Base-by-base conservation (phyloP, 2,329 filamentous ascomycete genomes). In the Biscogniauxia mediterranea region DNA sequence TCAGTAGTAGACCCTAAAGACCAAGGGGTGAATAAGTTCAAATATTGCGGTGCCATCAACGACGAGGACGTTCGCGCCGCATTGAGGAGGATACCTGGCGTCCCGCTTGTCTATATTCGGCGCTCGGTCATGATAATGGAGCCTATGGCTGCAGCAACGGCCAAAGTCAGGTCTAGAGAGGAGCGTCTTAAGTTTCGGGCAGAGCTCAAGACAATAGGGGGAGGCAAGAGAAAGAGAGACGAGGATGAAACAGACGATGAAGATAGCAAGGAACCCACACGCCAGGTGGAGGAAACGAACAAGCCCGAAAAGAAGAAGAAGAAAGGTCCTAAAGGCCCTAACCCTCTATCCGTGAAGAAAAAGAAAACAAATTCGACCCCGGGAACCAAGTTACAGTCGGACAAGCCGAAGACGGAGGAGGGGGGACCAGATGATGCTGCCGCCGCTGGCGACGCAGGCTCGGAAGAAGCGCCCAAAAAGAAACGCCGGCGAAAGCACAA, bases 1-100 rank as follows among this genome's bases (percentile, higher is more conserved):
- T 85, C 84, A 56, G 90, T 97, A 7, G 87, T 98, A 58, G 93
- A 93, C 70, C 86, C 91, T 13, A 95, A 95, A 74, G 80, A 78
- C 56, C 86, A 80, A 63, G 83, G 85, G 49, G 83, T 84, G 61
- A 95, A 95, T 74, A 92, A 92, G 77, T 86, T 93, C 71, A 83
- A 89, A 61, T 94, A 94, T 72, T 85, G 92, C 13, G 88, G 94
- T 20, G 91, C 91, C 8, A 89, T 85, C 64, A 91, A 94, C 75
- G 88, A 89, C 65, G 75, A 80, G 23, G 84, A 86, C 51, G 81
- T 91, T 53, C 79, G 91, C 66, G 80, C 82, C 54, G 78, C 80
- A 66, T 81, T 94, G 78, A 83, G 90, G 56, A 77, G 76, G n/a
- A 82, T 93, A 20, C 82, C 85, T 23, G 91, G 90, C 20, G 89